Evolutionary conservation across 352 stramenopile genomes (phyloP).

Genomic region (Phytophthora aleatoria): DNA sequence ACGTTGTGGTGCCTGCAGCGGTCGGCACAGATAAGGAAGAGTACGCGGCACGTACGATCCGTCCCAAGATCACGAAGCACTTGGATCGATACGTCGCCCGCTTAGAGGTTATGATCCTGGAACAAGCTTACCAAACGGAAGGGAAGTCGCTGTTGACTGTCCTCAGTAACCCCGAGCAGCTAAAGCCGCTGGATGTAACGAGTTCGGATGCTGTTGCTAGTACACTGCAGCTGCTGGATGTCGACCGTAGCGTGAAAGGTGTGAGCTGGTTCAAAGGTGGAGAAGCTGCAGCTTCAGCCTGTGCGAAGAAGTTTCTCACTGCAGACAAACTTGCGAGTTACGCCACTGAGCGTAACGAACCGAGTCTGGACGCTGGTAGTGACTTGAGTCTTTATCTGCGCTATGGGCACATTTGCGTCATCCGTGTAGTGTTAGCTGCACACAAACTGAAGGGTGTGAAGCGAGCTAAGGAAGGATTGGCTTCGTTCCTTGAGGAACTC

Average conservation of each 20-base stretch:
- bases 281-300: conserved; percentile 60
- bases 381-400: conserved; percentile 94
- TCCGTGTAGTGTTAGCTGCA: conserved; percentile 63
- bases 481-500: conserved; percentile 97
- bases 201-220: conserved; percentile 31
- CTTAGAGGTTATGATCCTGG: conserved; percentile 46
- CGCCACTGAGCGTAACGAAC: conserved; percentile 93
- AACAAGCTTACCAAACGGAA: conserved; percentile 32
- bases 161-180: conserved; percentile 16
- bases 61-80: conserved; percentile 95
- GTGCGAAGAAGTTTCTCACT: conserved; percentile 89
- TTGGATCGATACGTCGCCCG: conserved; percentile 87
- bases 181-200: conserved; percentile 53
- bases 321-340: conserved; percentile 73
- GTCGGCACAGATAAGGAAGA: conserved; percentile 93
- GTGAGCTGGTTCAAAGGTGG: conserved; percentile 73
- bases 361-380: conserved; percentile 91
- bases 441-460: conserved; percentile 74
- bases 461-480: conserved; percentile 70
- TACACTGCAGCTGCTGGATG: conserved; percentile 54
- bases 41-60: conserved; percentile 97
- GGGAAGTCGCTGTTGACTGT: conserved; percentile 32
- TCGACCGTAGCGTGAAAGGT: conserved; percentile 63
- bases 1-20: conserved; percentile 97
- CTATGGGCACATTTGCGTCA: conserved; percentile 89